Percentiles rank a stretch among this genome's conserved stretches.
phyloP scores from a whole-genome alignment of 2,329 filamentous ascomycete species.

The Fusarium sp. region DNA sequence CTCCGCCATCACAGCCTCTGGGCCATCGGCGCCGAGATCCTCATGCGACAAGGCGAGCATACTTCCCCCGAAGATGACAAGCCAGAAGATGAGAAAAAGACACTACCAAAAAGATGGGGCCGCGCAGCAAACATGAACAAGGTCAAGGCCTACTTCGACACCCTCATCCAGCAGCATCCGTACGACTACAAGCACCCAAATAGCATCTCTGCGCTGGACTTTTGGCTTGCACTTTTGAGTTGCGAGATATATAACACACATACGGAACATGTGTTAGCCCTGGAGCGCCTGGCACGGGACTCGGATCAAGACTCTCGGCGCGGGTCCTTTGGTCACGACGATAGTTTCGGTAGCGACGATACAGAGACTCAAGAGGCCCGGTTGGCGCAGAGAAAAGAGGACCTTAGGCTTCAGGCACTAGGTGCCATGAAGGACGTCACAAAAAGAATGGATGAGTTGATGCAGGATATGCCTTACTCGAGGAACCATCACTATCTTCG shows the following conservation, averaged over 20 bases:
- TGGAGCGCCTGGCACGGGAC: conserved; percentile 50
- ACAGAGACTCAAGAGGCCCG: conserved; percentile 27
- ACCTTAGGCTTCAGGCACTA: conserved; percentile 63
- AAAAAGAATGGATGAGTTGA: conserved; percentile 74
- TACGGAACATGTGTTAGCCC: conserved; percentile 63
- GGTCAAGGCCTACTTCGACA: conserved; percentile 75
- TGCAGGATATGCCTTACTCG: conserved; percentile 77
- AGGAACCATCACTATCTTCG: conserved; percentile 74
- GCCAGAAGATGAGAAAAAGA: background rate
- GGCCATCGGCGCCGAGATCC: conserved; percentile 86
- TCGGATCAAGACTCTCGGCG: conserved; percentile 38
- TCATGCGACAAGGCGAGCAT: conserved; percentile 70
- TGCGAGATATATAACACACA: conserved; percentile 83
- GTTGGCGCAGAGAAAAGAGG: conserved; percentile 47
- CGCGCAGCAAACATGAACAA: conserved; percentile 56
- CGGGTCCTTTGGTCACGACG: conserved; percentile 29
- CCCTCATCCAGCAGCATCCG: conserved; percentile 80
- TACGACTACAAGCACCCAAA: conserved; percentile 71
- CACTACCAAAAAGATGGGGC: conserved; percentile 51
- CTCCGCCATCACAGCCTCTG: conserved; percentile 77
- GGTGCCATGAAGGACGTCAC: conserved; percentile 71
- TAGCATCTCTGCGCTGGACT: conserved; percentile 74
- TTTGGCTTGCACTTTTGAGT: conserved; percentile 83
- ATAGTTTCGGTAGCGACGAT: conserved; percentile 34
- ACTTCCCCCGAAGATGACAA: conserved; percentile 4